A percentile compares a stretch with the other conserved stretches of the same genome.
phyloP scores from a whole-genome alignment of 2,329 filamentous ascomycete genomes.

The Colletotrichum kahawae region DNA sequence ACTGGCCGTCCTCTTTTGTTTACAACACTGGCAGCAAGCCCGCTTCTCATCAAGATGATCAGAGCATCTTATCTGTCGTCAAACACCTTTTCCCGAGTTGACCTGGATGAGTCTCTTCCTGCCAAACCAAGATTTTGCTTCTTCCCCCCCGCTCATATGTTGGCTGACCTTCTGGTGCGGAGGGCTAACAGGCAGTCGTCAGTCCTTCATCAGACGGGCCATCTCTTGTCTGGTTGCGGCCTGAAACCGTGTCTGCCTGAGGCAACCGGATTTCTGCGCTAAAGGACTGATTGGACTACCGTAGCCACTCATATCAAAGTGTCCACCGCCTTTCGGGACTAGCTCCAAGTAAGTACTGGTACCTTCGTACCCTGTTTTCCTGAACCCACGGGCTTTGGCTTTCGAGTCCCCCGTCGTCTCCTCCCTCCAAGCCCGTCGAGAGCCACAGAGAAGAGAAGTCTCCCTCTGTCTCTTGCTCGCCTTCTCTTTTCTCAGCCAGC shows the following conservation, averaged over 20 bases:
- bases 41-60: not conserved
- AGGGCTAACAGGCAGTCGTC: conserved; percentile 12
- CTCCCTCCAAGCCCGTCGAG: not conserved
- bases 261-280: conserved; percentile 10
- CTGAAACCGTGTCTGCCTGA: conserved; percentile 23
- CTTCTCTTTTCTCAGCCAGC: not conserved
- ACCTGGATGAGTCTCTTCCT: not conserved
- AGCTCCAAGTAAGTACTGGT: conserved; percentile 24
- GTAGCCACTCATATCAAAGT: conserved; percentile 24
- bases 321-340: conserved; percentile 22
- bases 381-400: conserved; percentile 18
- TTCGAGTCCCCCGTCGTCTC: conserved; percentile 14
- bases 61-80: not conserved
- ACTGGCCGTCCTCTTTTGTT: not conserved
- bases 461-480: not conserved
- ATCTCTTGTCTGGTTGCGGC: conserved; percentile 21
- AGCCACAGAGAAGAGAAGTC: not conserved
- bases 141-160: not conserved
- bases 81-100: not conserved
- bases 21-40: not conserved
- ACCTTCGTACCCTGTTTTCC: conserved; percentile 20
- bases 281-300: conserved; percentile 14
- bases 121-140: not conserved
- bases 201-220: conserved; percentile 20
- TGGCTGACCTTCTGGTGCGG: conserved; percentile 11